These are phyloP conservation scores for Puccinia polysora DNA, from an alignment of 1,284 basidiomycete species.

Conservation along the genomic window DNA sequence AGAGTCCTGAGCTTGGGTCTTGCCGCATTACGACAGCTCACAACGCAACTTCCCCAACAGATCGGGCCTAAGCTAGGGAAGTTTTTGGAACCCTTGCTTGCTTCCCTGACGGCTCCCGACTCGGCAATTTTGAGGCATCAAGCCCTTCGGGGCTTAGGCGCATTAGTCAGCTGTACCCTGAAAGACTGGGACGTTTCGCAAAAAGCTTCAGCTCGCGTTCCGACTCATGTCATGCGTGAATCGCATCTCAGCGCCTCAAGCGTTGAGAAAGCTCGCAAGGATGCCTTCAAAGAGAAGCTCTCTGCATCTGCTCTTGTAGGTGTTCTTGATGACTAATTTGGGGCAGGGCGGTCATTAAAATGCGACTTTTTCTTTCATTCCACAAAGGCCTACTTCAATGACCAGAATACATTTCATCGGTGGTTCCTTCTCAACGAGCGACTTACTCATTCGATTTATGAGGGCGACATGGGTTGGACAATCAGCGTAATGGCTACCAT, in stretches of 20 bases:
- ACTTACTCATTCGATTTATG: slow-evolving; percentile 6
- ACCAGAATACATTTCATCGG: slow-evolving; percentile 5
- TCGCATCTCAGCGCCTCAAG: background rate
- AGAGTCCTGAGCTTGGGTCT: slow-evolving; percentile 30
- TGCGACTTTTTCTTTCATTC: background rate
- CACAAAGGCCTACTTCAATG: slow-evolving; percentile 24
- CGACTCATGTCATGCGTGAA: background rate
- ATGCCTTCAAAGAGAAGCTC: slow-evolving; percentile 38
- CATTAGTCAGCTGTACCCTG: slow-evolving; percentile 31
- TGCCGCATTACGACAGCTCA: slow-evolving; percentile 24
- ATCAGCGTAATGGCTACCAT: slow-evolving; percentile 41
- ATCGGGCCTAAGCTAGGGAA: slow-evolving; percentile 5
- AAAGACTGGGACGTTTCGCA: slow-evolving; percentile 13
- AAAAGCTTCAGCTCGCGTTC: background rate
- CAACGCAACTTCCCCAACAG: slow-evolving; percentile 24
- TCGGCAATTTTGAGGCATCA: slow-evolving; percentile 24
- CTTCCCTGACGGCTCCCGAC: slow-evolving; percentile 20
- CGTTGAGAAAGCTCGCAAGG: slow-evolving; percentile 14
- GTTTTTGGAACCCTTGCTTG: slow-evolving; percentile 32
- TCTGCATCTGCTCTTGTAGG: slow-evolving; percentile 29
- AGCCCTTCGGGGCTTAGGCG: slow-evolving; percentile 23
- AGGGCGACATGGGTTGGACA: slow-evolving; percentile 29
- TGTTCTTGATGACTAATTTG: slow-evolving; percentile 2
- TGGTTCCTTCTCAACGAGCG: slow-evolving; percentile 25
- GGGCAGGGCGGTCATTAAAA: background rate